phyloP scores from a whole-genome alignment of 345 rosid genomes.

The Eutrema heterophyllum region DNA sequence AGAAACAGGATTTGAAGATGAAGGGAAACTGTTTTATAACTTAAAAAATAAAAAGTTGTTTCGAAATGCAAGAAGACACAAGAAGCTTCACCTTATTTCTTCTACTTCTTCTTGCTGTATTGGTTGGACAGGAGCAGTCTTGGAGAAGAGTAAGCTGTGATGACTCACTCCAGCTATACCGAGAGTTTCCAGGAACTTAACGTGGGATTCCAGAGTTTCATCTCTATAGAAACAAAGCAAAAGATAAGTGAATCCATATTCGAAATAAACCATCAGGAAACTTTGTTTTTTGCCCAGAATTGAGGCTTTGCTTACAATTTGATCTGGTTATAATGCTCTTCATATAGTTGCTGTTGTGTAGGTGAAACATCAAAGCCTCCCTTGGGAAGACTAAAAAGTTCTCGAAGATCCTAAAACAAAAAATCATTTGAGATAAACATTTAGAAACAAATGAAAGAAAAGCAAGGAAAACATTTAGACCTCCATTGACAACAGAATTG shows the following conservation, averaged over 20 bases:
- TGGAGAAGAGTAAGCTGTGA: conserved; percentile 92
- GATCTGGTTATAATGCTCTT: conserved; percentile 76
- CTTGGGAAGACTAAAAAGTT: conserved; percentile 81
- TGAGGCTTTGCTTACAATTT: conserved; percentile 47
- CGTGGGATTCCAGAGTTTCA: conserved; percentile 52
- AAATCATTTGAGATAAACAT: neutral
- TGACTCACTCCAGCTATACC: conserved; percentile 98
- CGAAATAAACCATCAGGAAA: neutral
- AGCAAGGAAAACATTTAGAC: neutral
- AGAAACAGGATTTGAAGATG: conserved; percentile 5
- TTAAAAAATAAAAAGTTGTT: conserved; percentile 36
- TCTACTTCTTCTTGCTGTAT: conserved; percentile 53
- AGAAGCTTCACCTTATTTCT: conserved; percentile 45
- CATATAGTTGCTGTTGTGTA: conserved; percentile 85
- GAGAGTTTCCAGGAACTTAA: conserved; percentile 63
- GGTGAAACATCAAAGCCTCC: conserved; percentile 84
- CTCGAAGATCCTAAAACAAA: conserved; percentile 70
- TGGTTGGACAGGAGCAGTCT: conserved; percentile 62
- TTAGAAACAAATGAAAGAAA: neutral
- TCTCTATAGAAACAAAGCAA: conserved; percentile 43
- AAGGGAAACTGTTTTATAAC: neutral
- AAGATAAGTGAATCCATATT: neutral
- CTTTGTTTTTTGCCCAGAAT: neutral
- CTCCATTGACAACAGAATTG: neutral
- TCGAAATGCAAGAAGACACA: conserved; percentile 1